Base-by-base conservation (phyloP, 139 green algal genomes). In the Chlorella sp. region DNA sequence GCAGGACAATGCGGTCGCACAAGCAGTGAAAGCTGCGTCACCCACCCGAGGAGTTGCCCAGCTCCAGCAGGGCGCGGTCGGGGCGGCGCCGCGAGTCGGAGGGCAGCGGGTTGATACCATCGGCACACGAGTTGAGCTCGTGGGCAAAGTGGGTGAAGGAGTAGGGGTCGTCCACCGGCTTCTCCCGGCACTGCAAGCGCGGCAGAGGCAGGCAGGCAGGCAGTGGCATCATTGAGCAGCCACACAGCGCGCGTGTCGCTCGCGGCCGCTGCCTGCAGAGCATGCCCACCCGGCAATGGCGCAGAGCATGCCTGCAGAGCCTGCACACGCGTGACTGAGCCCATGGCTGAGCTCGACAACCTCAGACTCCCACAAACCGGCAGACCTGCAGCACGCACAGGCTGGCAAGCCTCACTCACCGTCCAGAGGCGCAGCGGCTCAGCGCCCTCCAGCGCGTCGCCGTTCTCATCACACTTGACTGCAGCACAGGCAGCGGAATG, bases 91-190 rank as follows among this genome's bases (percentile, higher is more conserved):
- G 91, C 39, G 89, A 94, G 89, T 98, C 96, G 28, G 93, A 96
- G 64, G 92, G 86, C 88, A 98, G 85, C 11, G 95, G 94, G 44
- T 87, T 88, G 56, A 88, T 60, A n/a, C 84, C 87, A 51, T 85
- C 87, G 34, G 91, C 89, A 68, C 88, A 91, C 63, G 70, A 91
- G 88, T 96, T 98, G 34, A 98, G 89, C 73, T 90, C 88, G 87
- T 95, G 93, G 5, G 96, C 95, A 87, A 98, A 99, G 72, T 94
- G 51, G 21, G 95, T 99, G 91, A 97, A 97, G 62, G 88, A 88
- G 88, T 98, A 99, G 83, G 96, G 94, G 90, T 98, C 96, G 41
- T 89, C 91, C 68, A 88, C 84, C 20, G 96, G 96, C 91, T 95
- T 95, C 25, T 87, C 82, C 11, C 68, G 80, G 85, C 93, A 95